Conservation (phyloP, 2,329 filamentous ascomycete genomes). For the Tolypocladium capitatum region DNA sequence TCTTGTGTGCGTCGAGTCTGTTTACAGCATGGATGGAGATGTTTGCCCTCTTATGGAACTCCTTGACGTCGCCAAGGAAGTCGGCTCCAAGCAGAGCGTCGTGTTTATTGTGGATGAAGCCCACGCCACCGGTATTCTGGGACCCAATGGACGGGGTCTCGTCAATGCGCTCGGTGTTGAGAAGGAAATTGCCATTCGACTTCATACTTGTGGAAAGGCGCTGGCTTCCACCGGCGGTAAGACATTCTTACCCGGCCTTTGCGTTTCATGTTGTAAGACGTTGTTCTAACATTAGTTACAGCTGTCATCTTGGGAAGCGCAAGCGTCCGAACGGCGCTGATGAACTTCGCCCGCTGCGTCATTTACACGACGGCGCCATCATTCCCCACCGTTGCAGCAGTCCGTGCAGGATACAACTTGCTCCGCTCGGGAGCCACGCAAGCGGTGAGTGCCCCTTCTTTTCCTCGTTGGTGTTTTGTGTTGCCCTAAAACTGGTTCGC, state of each 20-base stretch:
- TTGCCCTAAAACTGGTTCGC: no score
- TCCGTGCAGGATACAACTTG: conserved; percentile 8
- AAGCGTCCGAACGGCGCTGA: conserved; percentile 7
- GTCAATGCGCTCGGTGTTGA: conserved; percentile 34
- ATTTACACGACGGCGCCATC: conserved; percentile 10
- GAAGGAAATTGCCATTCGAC: conserved; percentile 28
- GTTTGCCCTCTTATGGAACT: conserved; percentile 22
- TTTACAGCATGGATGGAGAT: conserved; percentile 33
- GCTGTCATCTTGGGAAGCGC: conserved; percentile 8
- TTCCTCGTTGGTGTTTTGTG: no score
- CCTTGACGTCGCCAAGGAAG: conserved; percentile 16
- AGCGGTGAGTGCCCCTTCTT: neutral
- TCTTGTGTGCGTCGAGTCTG: conserved; percentile 22
- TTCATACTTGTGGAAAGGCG: conserved; percentile 40
- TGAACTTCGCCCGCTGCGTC: conserved; percentile 8
- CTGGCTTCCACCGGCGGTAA: conserved; percentile 24
- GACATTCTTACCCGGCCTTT: neutral
- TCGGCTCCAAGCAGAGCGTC: conserved; percentile 19
- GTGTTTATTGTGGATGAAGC: conserved; percentile 42
- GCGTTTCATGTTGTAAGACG: neutral
- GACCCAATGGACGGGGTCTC: conserved; percentile 31
- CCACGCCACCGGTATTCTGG: conserved; percentile 36
- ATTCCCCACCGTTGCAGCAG: conserved; percentile 9
- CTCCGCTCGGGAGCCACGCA: neutral
- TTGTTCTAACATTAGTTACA: neutral